Base-by-base conservation (phyloP, 1,139 yeast species). In the Hanseniaspora gamundiae region DNA sequence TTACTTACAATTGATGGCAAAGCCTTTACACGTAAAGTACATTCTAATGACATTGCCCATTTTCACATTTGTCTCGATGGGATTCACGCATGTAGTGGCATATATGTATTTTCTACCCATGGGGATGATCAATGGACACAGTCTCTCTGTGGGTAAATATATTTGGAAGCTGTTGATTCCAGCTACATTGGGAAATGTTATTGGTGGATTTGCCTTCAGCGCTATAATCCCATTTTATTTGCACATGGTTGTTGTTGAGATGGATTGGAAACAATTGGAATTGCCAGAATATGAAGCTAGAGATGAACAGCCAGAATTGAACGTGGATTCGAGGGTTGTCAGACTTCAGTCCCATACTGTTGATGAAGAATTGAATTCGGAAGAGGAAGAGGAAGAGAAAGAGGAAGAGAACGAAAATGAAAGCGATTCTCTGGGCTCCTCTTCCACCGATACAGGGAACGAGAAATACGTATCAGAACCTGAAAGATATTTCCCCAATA, bases 31-130 rank as follows among this genome's bases (percentile, higher is more conserved):
- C 56, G 93, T 84, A 35, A 81, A 81, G 54, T 69, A 80, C 40
- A 39, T 80, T n/a, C 62, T 80, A 66, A 71, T 83, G 65, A 52
- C 68, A 7, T 57, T 82, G 21, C 93, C 94, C 0, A 68, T 83
- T 11, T 80, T 81, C 60, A 75, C 87, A 0, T 80, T 83, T 58
- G 93, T 81, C 8, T 54, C 78, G 1, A 67, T 79, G 66, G 93
- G 93, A 0, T 83, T 77, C 59, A 76, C 85, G 4, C 94, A 84
- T 57, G 76, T 76, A 2, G 86, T 84, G 9, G 94, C 94, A 1
- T 94, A 84, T 59, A 81, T 83, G 88, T 76, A 68, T 51, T 53
- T 80, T 47, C 57, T 80, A 10, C 73, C 78, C 9, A 72, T 77
- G 52, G 94, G 85, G 0, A 63, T 81, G 54, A 68, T 83, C 42